A percentile compares a stretch with the other conserved stretches of the same genome.
These are phyloP conservation scores for Sambucus nigra DNA, from an alignment of 129 eudicot genomes.

Conservation along the genomic window DNA sequence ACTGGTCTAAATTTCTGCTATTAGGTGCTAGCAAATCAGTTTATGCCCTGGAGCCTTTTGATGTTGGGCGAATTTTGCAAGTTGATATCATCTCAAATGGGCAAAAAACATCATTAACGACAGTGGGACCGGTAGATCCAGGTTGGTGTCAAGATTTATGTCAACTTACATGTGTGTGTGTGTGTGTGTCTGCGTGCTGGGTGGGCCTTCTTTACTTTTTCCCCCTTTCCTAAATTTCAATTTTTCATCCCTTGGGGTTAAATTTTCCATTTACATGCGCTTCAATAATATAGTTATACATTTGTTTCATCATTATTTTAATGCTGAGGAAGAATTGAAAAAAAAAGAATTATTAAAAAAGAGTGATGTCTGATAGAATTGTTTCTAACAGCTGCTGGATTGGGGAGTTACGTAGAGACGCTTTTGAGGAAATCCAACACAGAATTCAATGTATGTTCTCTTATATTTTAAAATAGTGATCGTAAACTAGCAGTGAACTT, in stretches of 20 bases:
- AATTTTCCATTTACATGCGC: neutral
- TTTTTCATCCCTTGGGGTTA: too few relatives aligned
- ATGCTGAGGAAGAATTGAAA: neutral
- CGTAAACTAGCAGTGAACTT: too few relatives aligned
- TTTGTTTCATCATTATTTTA: neutral
- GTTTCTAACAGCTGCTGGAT: conserved; percentile 56
- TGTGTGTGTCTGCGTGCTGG: too few relatives aligned
- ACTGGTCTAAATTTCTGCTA: too few relatives aligned
- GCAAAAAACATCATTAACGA: conserved; percentile 62
- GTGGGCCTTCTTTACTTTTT: conserved; percentile 4
- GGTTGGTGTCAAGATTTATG: conserved; percentile 40
- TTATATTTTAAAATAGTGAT: neutral
- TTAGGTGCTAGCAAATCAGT: conserved; percentile 89
- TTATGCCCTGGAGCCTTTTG: conserved; percentile 92
- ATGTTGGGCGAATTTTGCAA: conserved; percentile 81
- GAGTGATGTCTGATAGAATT: neutral
- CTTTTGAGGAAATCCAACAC: conserved; percentile 57
- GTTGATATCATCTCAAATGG: conserved; percentile 67
- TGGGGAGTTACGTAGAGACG: conserved; percentile 61
- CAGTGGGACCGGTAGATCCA: conserved; percentile 62
- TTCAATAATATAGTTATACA: neutral
- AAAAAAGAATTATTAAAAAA: neutral
- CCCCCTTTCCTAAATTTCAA: neutral
- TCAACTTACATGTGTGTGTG: neutral
- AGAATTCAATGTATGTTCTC: conserved; percentile 65